Evolutionary conservation across 805 yeast genomes (phyloP).

Genomic region (Ogataea polymorpha): DNA sequence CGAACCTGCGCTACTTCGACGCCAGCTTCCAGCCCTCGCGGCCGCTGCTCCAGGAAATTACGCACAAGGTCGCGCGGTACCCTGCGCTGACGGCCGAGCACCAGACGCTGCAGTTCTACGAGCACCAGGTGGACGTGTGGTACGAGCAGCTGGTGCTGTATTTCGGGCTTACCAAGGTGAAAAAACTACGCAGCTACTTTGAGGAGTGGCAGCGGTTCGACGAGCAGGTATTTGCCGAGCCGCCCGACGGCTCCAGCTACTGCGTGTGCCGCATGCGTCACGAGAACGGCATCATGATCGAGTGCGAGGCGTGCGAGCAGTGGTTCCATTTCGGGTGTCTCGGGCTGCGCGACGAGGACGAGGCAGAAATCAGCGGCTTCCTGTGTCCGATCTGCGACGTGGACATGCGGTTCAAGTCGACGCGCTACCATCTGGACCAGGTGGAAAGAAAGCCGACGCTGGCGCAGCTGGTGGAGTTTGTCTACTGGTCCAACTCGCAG

Average conservation of each 20-base stretch:
- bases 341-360: slow-evolving; percentile 29
- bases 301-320: slow-evolving; percentile 66
- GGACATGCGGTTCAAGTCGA: slow-evolving; percentile 19
- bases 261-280: slow-evolving; percentile 58
- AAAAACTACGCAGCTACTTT: slow-evolving; percentile 14
- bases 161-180: slow-evolving; percentile 12
- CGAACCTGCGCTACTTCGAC: slow-evolving; percentile 8
- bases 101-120: slow-evolving; percentile 9
- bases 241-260: slow-evolving; percentile 31
- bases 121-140: slow-evolving; percentile 16
- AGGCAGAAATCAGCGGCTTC: slow-evolving; percentile 38
- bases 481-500: slow-evolving; percentile 11
- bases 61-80: slow-evolving; percentile 12
- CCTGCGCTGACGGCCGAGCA: slow-evolving; percentile 6
- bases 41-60: slow-evolving; percentile 10
- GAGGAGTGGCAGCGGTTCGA: slow-evolving; percentile 11
- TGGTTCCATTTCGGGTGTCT: slow-evolving; percentile 70
- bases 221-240: slow-evolving; percentile 19
- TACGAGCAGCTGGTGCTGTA: slow-evolving; percentile 9
- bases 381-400: slow-evolving; percentile 56
- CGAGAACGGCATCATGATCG: slow-evolving; percentile 64
- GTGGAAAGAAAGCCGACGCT: slow-evolving; percentile 14
- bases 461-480: slow-evolving; percentile 14
- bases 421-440: slow-evolving; percentile 13
- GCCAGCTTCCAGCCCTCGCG: slow-evolving; percentile 5